A percentile compares a stretch with the other conserved stretches of the same genome.
Conservation (phyloP, 2,329 filamentous ascomycete genomes). For the Verticillium nonalfalfae region DNA sequence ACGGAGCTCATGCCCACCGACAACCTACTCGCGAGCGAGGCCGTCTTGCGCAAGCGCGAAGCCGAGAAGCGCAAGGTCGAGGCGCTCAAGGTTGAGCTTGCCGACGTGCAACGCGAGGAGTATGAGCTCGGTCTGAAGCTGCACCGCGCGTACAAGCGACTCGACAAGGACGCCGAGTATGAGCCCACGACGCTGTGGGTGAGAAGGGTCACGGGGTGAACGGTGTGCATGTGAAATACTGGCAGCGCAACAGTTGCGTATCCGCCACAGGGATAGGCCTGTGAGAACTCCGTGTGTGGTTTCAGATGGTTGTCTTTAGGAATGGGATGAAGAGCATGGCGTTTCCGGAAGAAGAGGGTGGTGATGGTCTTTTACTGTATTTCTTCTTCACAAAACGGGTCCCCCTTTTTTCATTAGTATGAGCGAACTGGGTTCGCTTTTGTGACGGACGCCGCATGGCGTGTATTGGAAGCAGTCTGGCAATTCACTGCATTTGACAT, state of each 20-base stretch:
- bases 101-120: constrained; percentile 68
- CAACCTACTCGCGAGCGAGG: constrained; percentile 58
- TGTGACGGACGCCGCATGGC: background rate
- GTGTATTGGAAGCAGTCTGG: background rate
- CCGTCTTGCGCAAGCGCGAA: constrained; percentile 52
- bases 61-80: constrained; percentile 60
- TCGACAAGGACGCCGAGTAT: constrained; percentile 59
- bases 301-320: background rate
- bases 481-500: background rate
- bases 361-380: background rate
- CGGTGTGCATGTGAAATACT: background rate
- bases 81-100: constrained; percentile 57
- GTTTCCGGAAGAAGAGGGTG: background rate
- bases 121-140: constrained; percentile 73
- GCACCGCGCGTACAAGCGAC: constrained; percentile 67
- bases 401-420: background rate
- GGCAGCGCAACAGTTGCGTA: background rate
- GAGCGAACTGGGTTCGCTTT: background rate
- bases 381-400: background rate
- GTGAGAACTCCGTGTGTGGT: background rate
- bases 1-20: constrained; percentile 71
- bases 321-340: background rate
- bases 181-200: constrained; percentile 73
- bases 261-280: background rate
- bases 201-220: constrained; percentile 62